These are phyloP conservation scores for Pseudevernia furfuracea DNA, from an alignment of 495 filamentous ascomycete species.

Conservation along the genomic window DNA sequence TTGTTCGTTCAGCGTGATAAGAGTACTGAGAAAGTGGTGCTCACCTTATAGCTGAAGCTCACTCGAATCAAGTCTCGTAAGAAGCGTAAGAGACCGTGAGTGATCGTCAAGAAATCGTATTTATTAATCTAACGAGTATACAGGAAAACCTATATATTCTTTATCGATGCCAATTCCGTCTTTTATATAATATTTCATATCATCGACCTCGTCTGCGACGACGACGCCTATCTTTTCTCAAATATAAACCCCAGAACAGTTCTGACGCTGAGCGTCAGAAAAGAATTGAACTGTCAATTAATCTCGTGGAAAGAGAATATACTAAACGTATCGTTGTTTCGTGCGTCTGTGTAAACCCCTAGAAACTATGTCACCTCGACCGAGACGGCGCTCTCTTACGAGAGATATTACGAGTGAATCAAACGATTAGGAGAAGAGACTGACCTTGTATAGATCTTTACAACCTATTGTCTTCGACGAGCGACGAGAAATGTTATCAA, in stretches of 20 bases:
- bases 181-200: too few relatives aligned
- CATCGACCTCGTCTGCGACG: slow-evolving; percentile 16
- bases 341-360: neutral
- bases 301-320: too few relatives aligned
- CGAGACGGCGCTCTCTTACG: slow-evolving; percentile 19
- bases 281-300: too few relatives aligned
- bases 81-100: too few relatives aligned
- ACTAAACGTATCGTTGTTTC: neutral
- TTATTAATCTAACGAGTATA: neutral
- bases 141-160: slow-evolving; percentile 14
- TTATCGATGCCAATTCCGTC: slow-evolving; percentile 13
- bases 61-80: too few relatives aligned
- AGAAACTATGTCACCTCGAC: neutral
- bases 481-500: too few relatives aligned
- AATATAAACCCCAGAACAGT: neutral
- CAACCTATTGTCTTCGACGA: too few relatives aligned
- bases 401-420: too few relatives aligned
- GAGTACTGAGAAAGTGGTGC: slow-evolving; percentile 8
- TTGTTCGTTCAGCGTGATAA: slow-evolving; percentile 7
- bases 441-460: too few relatives aligned
- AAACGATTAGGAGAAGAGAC: too few relatives aligned
- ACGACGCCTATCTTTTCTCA: slow-evolving; percentile 21
- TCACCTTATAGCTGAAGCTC: neutral
- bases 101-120: too few relatives aligned
- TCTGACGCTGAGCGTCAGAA: neutral